Conservation (phyloP, 1,284 basidiomycete species). For the Gymnopus androsaceus region DNA sequence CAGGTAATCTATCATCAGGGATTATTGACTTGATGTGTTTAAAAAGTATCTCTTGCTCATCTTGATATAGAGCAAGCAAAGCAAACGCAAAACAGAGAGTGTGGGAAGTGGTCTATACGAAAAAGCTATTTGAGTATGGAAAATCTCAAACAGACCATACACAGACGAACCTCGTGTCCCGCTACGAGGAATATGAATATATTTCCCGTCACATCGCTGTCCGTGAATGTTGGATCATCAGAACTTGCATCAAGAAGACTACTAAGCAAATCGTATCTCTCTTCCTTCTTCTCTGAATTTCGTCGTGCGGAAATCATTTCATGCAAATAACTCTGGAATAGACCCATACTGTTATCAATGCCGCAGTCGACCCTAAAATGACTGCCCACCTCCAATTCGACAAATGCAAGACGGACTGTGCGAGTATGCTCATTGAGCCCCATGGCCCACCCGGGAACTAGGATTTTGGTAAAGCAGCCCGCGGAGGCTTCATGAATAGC, state of each 20-base stretch:
- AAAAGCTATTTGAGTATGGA: background rate
- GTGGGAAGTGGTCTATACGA: constrained; percentile 30
- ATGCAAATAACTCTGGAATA: constrained; percentile 47
- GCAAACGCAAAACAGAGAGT: constrained; percentile 13
- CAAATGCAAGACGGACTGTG: constrained; percentile 40
- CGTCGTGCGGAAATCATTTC: constrained; percentile 57
- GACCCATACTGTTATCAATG: no score
- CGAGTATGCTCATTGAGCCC: constrained; percentile 40
- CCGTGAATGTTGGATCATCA: constrained; percentile 39
- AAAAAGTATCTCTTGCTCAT: constrained; percentile 51
- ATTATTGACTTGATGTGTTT: constrained; percentile 42
- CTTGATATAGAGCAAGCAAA: constrained; percentile 36
- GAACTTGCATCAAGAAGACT: constrained; percentile 54
- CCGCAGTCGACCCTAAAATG: background rate
- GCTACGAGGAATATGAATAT: constrained; percentile 61
- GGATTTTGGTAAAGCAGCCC: constrained; percentile 43
- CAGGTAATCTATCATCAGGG: constrained; percentile 43
- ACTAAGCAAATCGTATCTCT: constrained; percentile 56
- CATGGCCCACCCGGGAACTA: constrained; percentile 48
- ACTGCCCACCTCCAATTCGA: constrained; percentile 48
- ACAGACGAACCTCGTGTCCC: constrained; percentile 53
- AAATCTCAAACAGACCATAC: background rate
- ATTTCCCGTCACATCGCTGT: constrained; percentile 59
- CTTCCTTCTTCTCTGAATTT: constrained; percentile 40
- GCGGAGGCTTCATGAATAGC: constrained; percentile 50